A percentile compares a stretch with the other conserved stretches of the same genome.
Conservation (phyloP, 768 basidiomycete genomes). For the Tubosaeta sp. region DNA sequence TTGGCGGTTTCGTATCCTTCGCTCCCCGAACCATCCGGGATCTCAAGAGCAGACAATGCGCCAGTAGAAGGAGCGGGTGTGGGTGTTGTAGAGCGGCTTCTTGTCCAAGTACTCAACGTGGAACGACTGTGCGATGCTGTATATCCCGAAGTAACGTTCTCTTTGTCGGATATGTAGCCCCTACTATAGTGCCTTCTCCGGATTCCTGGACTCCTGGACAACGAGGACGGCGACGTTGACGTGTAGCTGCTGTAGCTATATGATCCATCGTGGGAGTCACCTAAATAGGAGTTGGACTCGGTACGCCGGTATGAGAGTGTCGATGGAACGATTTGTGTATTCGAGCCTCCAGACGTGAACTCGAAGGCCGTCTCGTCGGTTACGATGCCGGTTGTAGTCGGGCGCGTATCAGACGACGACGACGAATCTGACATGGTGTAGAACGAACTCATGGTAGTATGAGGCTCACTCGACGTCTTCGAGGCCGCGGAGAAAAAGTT, state of each 20-base stretch:
- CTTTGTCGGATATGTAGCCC: conserved; percentile 49
- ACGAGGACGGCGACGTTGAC: conserved; percentile 47
- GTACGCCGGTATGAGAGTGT: conserved; percentile 50
- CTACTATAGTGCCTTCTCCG: conserved; percentile 46
- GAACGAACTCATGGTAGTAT: conserved; percentile 29
- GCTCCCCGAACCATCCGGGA: conserved; percentile 38
- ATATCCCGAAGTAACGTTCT: conserved; percentile 40
- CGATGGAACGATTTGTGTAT: conserved; percentile 46
- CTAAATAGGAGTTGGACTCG: conserved; percentile 52
- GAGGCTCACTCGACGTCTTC: conserved; percentile 29
- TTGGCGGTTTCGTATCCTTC: conserved; percentile 46
- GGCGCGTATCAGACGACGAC: conserved; percentile 25
- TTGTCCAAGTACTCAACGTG: conserved; percentile 31
- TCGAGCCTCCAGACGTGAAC: conserved; percentile 34
- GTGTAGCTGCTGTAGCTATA: conserved; percentile 31
- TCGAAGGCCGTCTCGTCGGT: conserved; percentile 40
- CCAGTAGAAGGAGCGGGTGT: conserved; percentile 31
- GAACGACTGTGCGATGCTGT: conserved; percentile 33
- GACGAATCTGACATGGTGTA: conserved; percentile 34
- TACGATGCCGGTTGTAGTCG: conserved; percentile 29
- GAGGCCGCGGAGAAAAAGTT: conserved; percentile 44
- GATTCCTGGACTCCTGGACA: conserved; percentile 58
- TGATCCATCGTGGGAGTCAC: conserved; percentile 47
- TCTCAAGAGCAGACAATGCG: conserved; percentile 27
- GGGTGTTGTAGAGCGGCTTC: conserved; percentile 29